Percentiles rank a stretch among this genome's conserved stretches.
phyloP scores from a whole-genome alignment of 805 yeast species.

The Ogataea pilisensis region DNA sequence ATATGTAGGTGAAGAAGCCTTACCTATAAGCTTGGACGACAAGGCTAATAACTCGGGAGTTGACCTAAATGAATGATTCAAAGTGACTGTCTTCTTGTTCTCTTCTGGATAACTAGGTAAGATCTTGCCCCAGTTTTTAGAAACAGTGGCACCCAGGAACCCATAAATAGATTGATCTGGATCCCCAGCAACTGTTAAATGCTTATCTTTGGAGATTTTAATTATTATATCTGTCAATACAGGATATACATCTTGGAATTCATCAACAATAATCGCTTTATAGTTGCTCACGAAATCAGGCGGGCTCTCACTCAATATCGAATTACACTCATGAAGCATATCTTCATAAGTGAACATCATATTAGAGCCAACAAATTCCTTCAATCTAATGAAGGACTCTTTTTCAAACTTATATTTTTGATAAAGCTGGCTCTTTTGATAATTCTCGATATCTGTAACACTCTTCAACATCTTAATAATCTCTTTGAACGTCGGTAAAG shows the following conservation, averaged over 20 bases:
- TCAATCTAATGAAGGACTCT: constrained; percentile 10
- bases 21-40: constrained; percentile 32
- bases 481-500: constrained; percentile 10
- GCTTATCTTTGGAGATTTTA: constrained; percentile 38
- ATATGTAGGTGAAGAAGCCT: constrained; percentile 6
- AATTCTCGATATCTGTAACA: constrained; percentile 8
- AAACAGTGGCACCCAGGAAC: constrained; percentile 50
- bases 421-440: constrained; percentile 7
- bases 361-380: constrained; percentile 16
- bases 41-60: constrained; percentile 52
- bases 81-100: constrained; percentile 28
- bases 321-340: constrained; percentile 19
- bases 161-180: constrained; percentile 66
- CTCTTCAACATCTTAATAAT: constrained; percentile 13
- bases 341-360: constrained; percentile 24
- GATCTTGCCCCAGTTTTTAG: constrained; percentile 22
- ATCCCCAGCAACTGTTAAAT: constrained; percentile 68
- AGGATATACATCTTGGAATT: constrained; percentile 66
- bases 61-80: constrained; percentile 56
- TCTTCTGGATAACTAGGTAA: constrained; percentile 14
- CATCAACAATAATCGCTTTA: constrained; percentile 58
- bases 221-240: constrained; percentile 43
- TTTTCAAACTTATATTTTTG: constrained; percentile 6
- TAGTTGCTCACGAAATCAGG: constrained; percentile 22
- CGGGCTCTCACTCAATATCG: constrained; percentile 12